These are phyloP conservation scores for Coemansia sp. DNA, from an alignment of 192 early-diverging fungal species.

Conservation along the genomic window DNA sequence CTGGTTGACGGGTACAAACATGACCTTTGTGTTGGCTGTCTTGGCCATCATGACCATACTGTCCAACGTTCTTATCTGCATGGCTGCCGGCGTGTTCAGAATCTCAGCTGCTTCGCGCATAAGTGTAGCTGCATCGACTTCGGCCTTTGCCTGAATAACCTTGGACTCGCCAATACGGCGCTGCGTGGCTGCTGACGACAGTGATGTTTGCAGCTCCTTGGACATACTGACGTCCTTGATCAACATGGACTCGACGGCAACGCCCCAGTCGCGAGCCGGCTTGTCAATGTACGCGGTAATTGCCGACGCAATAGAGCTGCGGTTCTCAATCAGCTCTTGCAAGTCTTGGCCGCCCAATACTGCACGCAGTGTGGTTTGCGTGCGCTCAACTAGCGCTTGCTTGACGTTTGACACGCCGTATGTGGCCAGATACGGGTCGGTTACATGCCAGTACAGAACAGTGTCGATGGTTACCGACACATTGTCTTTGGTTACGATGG, in stretches of 20 bases:
- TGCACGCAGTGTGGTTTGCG: slow-evolving; percentile 86
- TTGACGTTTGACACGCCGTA: slow-evolving; percentile 80
- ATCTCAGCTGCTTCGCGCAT: slow-evolving; percentile 93
- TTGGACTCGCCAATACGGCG: slow-evolving; percentile 87
- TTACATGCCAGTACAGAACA: slow-evolving; percentile 83
- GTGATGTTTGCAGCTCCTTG: slow-evolving; percentile 74
- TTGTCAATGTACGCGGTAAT: slow-evolving; percentile 81
- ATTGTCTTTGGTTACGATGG: slow-evolving; percentile 90
- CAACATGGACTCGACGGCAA: slow-evolving; percentile 76
- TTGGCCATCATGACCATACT: slow-evolving; percentile 80
- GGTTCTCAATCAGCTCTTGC: slow-evolving; percentile 89
- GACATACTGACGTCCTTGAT: slow-evolving; percentile 85
- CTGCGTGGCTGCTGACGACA: slow-evolving; percentile 88
- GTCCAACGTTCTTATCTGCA: slow-evolving; percentile 90
- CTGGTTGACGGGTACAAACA: slow-evolving; percentile 66
- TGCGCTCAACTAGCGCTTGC: slow-evolving; percentile 79
- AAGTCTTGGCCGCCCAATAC: slow-evolving; percentile 80
- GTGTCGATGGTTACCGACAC: slow-evolving; percentile 82
- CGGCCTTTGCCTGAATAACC: slow-evolving; percentile 85
- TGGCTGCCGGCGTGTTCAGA: slow-evolving; percentile 76
- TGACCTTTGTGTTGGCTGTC: slow-evolving; percentile 67
- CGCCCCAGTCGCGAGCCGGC: slow-evolving; percentile 78
- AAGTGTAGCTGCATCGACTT: slow-evolving; percentile 83
- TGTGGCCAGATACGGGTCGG: slow-evolving; percentile 76
- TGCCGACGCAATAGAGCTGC: slow-evolving; percentile 81